A percentile compares a stretch with the other conserved stretches of the same genome.
Evolutionary conservation across 805 yeast species (phyloP).

Genomic region (Saccharomycopsis microspora): DNA sequence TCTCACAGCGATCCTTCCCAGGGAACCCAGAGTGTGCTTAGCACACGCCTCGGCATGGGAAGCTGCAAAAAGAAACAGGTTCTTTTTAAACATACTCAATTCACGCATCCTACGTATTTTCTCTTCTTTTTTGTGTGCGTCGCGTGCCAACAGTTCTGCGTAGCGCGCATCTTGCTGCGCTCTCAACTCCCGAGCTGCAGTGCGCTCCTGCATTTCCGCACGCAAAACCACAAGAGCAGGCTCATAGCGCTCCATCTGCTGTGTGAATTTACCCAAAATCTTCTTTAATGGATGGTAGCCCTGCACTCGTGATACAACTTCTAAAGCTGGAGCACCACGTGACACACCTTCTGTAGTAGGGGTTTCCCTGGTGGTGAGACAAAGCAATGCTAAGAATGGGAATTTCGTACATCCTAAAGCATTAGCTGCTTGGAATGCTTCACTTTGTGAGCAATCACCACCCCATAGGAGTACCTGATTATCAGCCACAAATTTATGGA

Average conservation of each 20-base stretch:
- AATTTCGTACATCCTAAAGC: conserved; percentile 57
- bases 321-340: conserved; percentile 41
- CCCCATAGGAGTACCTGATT: conserved; percentile 70
- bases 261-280: conserved; percentile 33
- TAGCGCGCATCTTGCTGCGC: conserved; percentile 72
- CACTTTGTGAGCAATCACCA: conserved; percentile 72
- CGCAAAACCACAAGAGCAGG: conserved; percentile 52
- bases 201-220: conserved; percentile 44
- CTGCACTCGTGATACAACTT: conserved; percentile 51
- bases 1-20: conserved; percentile 58
- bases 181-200: conserved; percentile 36
- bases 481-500: conserved; percentile 35
- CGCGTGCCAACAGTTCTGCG: conserved; percentile 57
- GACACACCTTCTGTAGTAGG: conserved; percentile 48
- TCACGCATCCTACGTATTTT: conserved; percentile 16
- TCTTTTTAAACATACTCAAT: neutral
- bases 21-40: too few relatives aligned
- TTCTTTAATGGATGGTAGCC: conserved; percentile 36
- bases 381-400: conserved; percentile 75
- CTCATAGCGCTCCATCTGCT: conserved; percentile 43
- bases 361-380: conserved; percentile 42
- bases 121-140: conserved; percentile 40
- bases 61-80: conserved; percentile 26
- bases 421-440: conserved; percentile 74
- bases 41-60: conserved; percentile 24